Conservation (phyloP, 768 basidiomycete species). For the Fibroporia radiculosa region DNA sequence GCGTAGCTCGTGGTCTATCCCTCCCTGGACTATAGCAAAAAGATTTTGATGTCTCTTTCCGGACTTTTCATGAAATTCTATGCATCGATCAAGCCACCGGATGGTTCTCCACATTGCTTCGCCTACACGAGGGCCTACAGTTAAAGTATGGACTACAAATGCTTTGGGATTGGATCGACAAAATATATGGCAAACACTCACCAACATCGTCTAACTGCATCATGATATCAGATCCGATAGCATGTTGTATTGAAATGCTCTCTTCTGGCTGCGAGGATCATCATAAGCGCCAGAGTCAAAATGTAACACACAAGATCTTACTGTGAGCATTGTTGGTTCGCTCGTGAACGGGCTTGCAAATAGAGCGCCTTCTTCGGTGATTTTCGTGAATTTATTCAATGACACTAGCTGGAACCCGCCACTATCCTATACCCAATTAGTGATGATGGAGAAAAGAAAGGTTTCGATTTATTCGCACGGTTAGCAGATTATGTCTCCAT, state of each 20-base stretch:
- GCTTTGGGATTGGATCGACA: background rate
- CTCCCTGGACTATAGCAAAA: constrained; percentile 90
- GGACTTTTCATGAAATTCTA: constrained; percentile 61
- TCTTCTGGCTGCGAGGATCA: constrained; percentile 63
- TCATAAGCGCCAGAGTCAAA: background rate
- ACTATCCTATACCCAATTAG: constrained; percentile 50
- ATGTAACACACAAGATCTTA: constrained; percentile 24
- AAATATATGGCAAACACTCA: constrained; percentile 28
- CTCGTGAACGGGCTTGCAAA: constrained; percentile 84
- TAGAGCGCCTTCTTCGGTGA: constrained; percentile 84
- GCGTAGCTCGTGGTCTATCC: constrained; percentile 63
- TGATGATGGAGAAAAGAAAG: background rate
- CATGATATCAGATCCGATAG: constrained; percentile 88
- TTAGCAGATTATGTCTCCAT: constrained; percentile 80
- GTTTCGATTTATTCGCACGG: constrained; percentile 32
- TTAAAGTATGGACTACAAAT: constrained; percentile 64
- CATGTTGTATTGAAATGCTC: constrained; percentile 84
- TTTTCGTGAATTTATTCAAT: constrained; percentile 73
- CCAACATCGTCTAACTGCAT: constrained; percentile 94
- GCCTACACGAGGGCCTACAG: constrained; percentile 69
- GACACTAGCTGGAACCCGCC: constrained; percentile 89
- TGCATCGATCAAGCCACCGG: constrained; percentile 87
- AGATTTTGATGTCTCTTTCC: constrained; percentile 73
- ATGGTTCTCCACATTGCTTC: constrained; percentile 88
- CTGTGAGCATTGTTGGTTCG: constrained; percentile 82